These are phyloP conservation scores for Sporothrix brasiliensis DNA, from an alignment of 2,329 filamentous ascomycete species.

Conservation along the genomic window DNA sequence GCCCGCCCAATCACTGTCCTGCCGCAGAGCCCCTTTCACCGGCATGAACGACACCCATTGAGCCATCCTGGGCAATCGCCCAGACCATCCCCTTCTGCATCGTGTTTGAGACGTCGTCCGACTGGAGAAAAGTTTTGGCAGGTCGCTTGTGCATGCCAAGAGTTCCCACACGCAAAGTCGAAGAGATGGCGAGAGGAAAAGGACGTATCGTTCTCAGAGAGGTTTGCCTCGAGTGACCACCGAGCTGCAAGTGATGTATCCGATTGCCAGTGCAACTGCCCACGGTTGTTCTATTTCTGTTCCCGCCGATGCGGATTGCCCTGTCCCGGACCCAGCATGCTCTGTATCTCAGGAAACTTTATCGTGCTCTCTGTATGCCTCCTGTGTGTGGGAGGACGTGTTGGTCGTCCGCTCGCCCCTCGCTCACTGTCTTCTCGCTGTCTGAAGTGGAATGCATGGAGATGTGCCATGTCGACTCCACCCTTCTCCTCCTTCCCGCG, in stretches of 20 bases:
- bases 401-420: neutral
- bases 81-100: constrained; percentile 30
- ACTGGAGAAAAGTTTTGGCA: constrained; percentile 27
- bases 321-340: neutral
- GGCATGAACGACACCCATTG: constrained; percentile 40
- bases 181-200: neutral
- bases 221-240: neutral
- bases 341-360: neutral
- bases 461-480: constrained; percentile 27
- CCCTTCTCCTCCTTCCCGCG: constrained; percentile 9
- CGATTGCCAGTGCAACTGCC: neutral
- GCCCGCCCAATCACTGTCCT: constrained; percentile 41
- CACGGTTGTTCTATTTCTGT: neutral
- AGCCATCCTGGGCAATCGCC: constrained; percentile 39
- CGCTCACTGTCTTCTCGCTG: neutral
- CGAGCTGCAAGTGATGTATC: neutral
- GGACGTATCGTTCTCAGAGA: neutral
- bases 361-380: neutral
- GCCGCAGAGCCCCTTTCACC: constrained; percentile 30
- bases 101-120: constrained; percentile 41
- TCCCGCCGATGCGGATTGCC: constrained; percentile 2
- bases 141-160: constrained; percentile 21
- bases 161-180: neutral
- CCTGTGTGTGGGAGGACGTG: neutral
- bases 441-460: constrained; percentile 24